A percentile compares a stretch with the other conserved stretches of the same genome.
These are phyloP conservation scores for Aureobasidium sp. DNA, from an alignment of 2,329 filamentous ascomycete genomes.

Conservation along the genomic window DNA sequence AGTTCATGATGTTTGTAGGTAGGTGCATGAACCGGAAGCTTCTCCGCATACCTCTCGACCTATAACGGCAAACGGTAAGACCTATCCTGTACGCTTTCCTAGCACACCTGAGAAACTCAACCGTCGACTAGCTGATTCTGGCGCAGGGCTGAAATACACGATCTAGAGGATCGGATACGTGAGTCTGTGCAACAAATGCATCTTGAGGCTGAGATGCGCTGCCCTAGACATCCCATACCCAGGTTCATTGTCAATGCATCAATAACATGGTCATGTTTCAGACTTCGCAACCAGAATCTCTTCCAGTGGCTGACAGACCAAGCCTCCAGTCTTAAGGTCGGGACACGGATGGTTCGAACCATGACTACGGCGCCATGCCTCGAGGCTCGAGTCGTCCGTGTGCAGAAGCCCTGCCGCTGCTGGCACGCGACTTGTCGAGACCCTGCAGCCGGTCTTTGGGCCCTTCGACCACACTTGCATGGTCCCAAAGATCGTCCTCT, in stretches of 20 bases:
- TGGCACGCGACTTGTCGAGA: constrained; percentile 4
- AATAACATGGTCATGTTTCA: neutral
- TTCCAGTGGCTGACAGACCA: neutral
- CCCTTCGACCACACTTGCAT: constrained; percentile 1
- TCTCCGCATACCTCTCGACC: neutral
- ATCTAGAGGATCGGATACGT: neutral
- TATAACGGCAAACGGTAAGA: neutral
- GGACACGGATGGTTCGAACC: neutral
- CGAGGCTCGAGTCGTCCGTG: neutral
- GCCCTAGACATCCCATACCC: neutral
- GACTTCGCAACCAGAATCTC: neutral
- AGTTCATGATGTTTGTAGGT: neutral
- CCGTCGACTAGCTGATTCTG: neutral
- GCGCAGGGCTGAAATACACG: neutral
- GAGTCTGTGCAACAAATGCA: neutral
- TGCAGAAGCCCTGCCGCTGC: constrained; percentile 12
- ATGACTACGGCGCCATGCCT: neutral
- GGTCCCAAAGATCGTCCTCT: neutral
- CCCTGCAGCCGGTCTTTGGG: constrained; percentile 1
- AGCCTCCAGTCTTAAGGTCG: neutral
- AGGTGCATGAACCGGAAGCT: neutral
- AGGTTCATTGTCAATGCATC: neutral
- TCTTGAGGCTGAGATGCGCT: neutral
- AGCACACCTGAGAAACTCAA: neutral
- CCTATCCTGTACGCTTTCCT: neutral